Evolutionary conservation across 495 filamentous ascomycete genomes (phyloP), one percentile per base, ranked within the genome.

Genomic region (Terfezia boudieri): DNA sequence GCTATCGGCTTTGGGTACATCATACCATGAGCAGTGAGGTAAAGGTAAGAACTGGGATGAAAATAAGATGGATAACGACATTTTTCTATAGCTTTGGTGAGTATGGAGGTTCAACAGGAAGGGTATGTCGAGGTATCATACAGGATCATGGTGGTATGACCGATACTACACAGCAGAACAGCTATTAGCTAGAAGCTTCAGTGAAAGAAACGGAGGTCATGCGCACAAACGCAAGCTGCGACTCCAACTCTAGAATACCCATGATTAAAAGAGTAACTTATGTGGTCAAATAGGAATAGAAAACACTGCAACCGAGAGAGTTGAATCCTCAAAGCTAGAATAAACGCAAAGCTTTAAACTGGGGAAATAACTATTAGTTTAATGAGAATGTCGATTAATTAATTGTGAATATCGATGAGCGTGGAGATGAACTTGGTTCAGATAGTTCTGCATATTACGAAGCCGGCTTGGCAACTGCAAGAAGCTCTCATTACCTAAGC

Each of bases 101-200:
- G 26, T 53, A 26, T 36, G 1, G 8, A 8, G 9, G 14, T 56
- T 20, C 37, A 20, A 51, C 46, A 36, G 23, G 53, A 11, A 32
- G 46, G 20, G 22, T 53, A 41, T 46, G 22, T 9, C 48, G 4
- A 51, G 20, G 46, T 23, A 37, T 20, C 64, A 49, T 72, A 92
- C 83, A 9, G 78, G 71, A 69, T 94, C 82, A 66, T 83, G 81
- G 67, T 98, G 90, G 67, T 98, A 95, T 35, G 85, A 77, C 61
- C 90, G 89, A 74, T 98, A 98, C 90, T 95, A 43, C 37, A 26
- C 37, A 32, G 26, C 26, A 32, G 26, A 32, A 48, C 20, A 23
- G 51, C 51, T 38, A 14, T 61, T 65, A 61, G 57, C 54, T 46
- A 50, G 36, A 17, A 17, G 38, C 26, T 32, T 32, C 23, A 37